A percentile compares a stretch with the other conserved stretches of the same genome.
Conservation (phyloP, 192 early-diverging fungal species). For the Thamnidium elegans region DNA sequence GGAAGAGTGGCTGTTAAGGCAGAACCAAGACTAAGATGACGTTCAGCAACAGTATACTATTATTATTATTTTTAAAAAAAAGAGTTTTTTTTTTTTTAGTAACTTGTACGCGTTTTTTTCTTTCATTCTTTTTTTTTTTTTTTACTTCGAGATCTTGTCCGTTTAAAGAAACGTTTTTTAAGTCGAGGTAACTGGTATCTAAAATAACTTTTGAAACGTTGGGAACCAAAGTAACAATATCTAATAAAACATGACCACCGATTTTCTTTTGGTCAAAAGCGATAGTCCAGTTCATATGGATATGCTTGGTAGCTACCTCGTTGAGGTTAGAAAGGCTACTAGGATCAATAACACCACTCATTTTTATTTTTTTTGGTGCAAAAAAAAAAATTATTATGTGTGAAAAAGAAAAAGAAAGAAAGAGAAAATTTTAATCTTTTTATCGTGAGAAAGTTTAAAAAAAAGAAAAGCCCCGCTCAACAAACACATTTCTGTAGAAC, state of each 20-base stretch:
- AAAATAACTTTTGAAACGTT: constrained; percentile 61
- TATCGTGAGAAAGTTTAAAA: too few relatives aligned
- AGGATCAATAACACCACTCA: constrained; percentile 54
- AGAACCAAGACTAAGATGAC: constrained; percentile 71
- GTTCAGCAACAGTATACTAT: constrained; percentile 53
- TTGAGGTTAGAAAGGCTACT: constrained; percentile 81
- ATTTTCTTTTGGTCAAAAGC: constrained; percentile 76
- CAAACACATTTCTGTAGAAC: too few relatives aligned
- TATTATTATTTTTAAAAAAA: neutral
- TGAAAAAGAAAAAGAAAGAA: too few relatives aligned
- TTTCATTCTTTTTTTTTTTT: neutral
- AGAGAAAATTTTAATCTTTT: too few relatives aligned
- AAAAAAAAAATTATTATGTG: too few relatives aligned
- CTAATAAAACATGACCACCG: constrained; percentile 61
- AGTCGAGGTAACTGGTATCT: constrained; percentile 64
- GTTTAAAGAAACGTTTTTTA: constrained; percentile 39
- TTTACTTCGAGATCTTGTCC: constrained; percentile 22
- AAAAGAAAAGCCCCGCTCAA: too few relatives aligned
- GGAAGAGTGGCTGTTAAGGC: constrained; percentile 68
- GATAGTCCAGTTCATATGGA: constrained; percentile 71
- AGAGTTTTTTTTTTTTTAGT: neutral
- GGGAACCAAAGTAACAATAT: constrained; percentile 50
- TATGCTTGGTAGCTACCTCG: constrained; percentile 67
- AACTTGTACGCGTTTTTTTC: neutral
- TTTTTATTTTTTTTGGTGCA: too few relatives aligned